A percentile compares a stretch with the other conserved stretches of the same genome.
These are phyloP conservation scores for Filosporella fistucella DNA, from an alignment of 495 filamentous ascomycete species.

Conservation along the genomic window DNA sequence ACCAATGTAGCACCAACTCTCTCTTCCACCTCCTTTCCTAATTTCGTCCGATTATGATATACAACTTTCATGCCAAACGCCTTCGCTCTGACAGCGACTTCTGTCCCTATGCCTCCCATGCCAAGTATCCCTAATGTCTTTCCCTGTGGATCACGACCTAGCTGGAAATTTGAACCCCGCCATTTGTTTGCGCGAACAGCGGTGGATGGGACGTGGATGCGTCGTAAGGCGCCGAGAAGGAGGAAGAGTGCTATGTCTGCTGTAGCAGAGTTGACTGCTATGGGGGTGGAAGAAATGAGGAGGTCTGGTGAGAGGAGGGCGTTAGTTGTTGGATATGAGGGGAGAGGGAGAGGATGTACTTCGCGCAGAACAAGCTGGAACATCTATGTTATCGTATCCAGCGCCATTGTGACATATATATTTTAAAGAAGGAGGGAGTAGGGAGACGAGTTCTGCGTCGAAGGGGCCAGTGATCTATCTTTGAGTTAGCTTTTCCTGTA, in stretches of 20 bases:
- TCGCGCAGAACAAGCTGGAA: constrained; percentile 59
- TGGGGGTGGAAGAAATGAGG: constrained; percentile 61
- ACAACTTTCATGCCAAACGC: constrained; percentile 63
- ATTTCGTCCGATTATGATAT: constrained; percentile 58
- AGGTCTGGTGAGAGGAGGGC: constrained; percentile 36
- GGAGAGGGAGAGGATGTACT: constrained; percentile 28
- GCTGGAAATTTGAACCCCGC: constrained; percentile 33
- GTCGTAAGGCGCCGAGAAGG: constrained; percentile 63
- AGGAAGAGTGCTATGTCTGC: constrained; percentile 70
- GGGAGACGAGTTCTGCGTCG: constrained; percentile 51
- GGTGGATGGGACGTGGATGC: constrained; percentile 56
- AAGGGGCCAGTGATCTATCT: constrained; percentile 54
- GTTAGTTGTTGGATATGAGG: background rate
- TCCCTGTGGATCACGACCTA: constrained; percentile 53
- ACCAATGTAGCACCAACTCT: constrained; percentile 58
- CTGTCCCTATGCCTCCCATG: constrained; percentile 82
- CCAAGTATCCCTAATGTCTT: constrained; percentile 78
- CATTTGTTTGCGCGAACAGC: constrained; percentile 58
- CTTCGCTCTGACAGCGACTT: constrained; percentile 35
- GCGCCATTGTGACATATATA: constrained; percentile 87
- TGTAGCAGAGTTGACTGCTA: constrained; percentile 65
- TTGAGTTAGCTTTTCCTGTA: background rate
- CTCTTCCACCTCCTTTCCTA: constrained; percentile 47
- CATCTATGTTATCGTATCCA: constrained; percentile 79
- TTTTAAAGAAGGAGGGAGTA: constrained; percentile 60